Percentiles rank a stretch among this genome's conserved stretches.
Conservation (phyloP, 129 eudicot genomes). For the Pulicaria dysenterica region DNA sequence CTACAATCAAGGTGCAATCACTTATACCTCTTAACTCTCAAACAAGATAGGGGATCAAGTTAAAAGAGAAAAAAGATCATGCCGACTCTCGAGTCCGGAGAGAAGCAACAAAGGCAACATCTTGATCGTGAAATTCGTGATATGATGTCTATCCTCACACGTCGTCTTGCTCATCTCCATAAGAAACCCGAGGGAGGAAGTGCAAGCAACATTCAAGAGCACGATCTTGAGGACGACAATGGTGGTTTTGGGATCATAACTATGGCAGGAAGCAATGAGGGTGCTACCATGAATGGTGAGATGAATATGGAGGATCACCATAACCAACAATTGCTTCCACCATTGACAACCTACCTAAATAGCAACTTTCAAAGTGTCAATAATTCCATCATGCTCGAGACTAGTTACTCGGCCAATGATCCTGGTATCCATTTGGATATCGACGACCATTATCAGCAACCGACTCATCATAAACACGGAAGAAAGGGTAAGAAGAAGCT, state of each 20-base stretch:
- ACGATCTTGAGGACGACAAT: slow-evolving; percentile 29
- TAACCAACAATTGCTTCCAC: slow-evolving; percentile 24
- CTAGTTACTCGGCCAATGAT: slow-evolving; percentile 68
- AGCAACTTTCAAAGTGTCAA: slow-evolving; percentile 78
- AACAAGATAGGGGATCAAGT: background rate
- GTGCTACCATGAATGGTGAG: slow-evolving; percentile 74
- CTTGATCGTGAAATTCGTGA: slow-evolving; percentile 60
- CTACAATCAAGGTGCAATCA: slow-evolving; percentile 3
- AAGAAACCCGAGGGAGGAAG: slow-evolving; percentile 38
- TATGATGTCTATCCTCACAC: slow-evolving; percentile 59
- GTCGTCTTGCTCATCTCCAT: slow-evolving; percentile 54
- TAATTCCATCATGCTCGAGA: slow-evolving; percentile 78
- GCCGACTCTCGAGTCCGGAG: slow-evolving; percentile 35
- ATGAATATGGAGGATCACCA: slow-evolving; percentile 14
- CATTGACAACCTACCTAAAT: slow-evolving; percentile 48
- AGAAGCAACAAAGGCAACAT: slow-evolving; percentile 39
- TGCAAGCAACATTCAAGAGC: slow-evolving; percentile 31
- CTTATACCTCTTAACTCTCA: slow-evolving; percentile 3
- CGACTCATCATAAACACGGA: background rate
- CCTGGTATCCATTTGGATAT: slow-evolving; percentile 90
- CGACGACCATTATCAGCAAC: slow-evolving; percentile 38
- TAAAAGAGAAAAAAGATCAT: slow-evolving; percentile 14
- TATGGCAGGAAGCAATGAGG: slow-evolving; percentile 75
- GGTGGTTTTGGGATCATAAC: slow-evolving; percentile 62
- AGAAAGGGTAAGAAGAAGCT: slow-evolving; percentile 38